These are phyloP conservation scores for Beauveria medogensis DNA, from an alignment of 2,329 filamentous ascomycete genomes.

Conservation along the genomic window DNA sequence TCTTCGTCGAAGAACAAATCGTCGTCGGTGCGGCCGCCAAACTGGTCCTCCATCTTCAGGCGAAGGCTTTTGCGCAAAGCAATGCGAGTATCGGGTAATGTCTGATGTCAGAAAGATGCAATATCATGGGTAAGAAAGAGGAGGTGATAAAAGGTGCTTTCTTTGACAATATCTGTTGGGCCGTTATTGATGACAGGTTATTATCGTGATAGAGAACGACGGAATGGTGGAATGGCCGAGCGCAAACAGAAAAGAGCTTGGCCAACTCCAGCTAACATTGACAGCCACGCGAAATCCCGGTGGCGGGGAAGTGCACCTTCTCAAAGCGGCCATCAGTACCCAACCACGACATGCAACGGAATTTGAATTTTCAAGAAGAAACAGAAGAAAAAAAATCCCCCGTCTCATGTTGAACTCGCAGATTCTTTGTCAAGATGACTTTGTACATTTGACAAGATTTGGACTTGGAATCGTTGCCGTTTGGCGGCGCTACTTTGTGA, in stretches of 20 bases:
- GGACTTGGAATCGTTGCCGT: neutral
- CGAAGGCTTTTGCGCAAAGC: neutral
- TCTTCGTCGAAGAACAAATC: conserved; percentile 57
- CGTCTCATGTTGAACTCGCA: neutral
- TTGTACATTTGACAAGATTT: neutral
- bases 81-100: neutral
- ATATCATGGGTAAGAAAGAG: neutral
- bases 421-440: neutral
- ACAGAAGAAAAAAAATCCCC: neutral
- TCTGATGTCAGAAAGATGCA: neutral
- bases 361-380: neutral
- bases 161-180: neutral
- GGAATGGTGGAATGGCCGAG: neutral
- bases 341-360: neutral
- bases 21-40: conserved; percentile 52
- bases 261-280: neutral
- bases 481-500: neutral
- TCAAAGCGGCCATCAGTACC: neutral
- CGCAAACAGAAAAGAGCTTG: neutral
- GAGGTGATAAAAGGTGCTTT: neutral
- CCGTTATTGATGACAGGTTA: neutral
- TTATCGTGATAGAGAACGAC: neutral
- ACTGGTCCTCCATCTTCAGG: conserved; percentile 49
- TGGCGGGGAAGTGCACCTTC: conserved; percentile 2
- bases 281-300: conserved; percentile 5